A percentile compares a stretch with the other conserved stretches of the same genome.
Conservation (phyloP, 495 filamentous ascomycete genomes). For the Penicillium argentinense region DNA sequence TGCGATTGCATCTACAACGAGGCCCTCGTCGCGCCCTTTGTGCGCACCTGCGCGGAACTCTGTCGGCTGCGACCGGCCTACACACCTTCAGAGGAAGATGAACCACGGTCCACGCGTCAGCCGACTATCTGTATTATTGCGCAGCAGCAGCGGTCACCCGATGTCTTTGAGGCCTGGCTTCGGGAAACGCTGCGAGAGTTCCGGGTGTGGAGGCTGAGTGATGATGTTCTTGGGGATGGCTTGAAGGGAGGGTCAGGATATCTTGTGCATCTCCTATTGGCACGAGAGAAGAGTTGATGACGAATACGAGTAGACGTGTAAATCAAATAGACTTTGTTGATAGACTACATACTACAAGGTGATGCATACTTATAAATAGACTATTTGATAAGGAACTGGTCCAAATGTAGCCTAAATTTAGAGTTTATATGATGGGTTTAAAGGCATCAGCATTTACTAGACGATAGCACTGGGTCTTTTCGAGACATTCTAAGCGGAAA, state of each 20-base stretch:
- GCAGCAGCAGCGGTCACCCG: conserved; percentile 80
- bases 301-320: not conserved
- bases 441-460: too few species aligned
- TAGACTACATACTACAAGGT: too few species aligned
- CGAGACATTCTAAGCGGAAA: too few species aligned
- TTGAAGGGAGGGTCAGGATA: conserved; percentile 54
- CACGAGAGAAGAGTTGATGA: conserved; percentile 17
- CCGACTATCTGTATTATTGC: conserved; percentile 72
- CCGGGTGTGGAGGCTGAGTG: conserved; percentile 73
- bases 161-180: conserved; percentile 85
- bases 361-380: too few species aligned
- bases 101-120: conserved; percentile 10
- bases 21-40: conserved; percentile 74
- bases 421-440: too few species aligned
- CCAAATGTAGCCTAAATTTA: too few species aligned
- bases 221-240: conserved; percentile 53
- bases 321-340: not conserved
- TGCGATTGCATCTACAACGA: conserved; percentile 94
- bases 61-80: conserved; percentile 57
- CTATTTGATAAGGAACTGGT: too few species aligned
- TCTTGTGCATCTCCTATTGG: conserved; percentile 43
- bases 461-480: too few species aligned
- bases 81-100: conserved; percentile 1
- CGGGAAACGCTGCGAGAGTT: conserved; percentile 64
- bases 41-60: conserved; percentile 78